These are phyloP conservation scores for Boletus bicolor DNA, from an alignment of 768 basidiomycete species.

Conservation along the genomic window DNA sequence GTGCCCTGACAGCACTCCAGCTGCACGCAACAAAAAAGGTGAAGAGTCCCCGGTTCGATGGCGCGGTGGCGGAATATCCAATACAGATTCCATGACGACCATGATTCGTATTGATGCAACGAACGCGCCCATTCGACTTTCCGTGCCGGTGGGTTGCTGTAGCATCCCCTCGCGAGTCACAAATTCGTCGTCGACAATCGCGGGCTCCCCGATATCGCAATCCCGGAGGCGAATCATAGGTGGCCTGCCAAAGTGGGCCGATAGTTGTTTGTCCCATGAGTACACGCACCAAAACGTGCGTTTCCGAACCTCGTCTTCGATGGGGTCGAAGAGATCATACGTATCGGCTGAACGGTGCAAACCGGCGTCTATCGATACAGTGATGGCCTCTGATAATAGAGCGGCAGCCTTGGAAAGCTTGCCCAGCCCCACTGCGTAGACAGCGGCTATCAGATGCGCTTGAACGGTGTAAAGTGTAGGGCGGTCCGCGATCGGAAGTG, in stretches of 20 bases:
- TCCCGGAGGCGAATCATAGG: conserved; percentile 83
- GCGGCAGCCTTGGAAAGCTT: conserved; percentile 85
- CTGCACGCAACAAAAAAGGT: conserved; percentile 75
- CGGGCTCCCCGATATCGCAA: conserved; percentile 87
- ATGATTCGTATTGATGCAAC: conserved; percentile 73
- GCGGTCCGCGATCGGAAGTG: conserved; percentile 82
- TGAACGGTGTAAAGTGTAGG: conserved; percentile 92
- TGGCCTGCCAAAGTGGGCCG: conserved; percentile 86
- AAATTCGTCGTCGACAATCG: conserved; percentile 84
- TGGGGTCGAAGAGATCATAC: conserved; percentile 83
- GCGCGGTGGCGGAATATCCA: conserved; percentile 71
- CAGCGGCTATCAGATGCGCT: conserved; percentile 86
- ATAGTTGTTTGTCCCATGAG: conserved; percentile 92
- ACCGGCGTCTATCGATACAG: conserved; percentile 85
- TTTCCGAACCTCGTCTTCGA: conserved; percentile 89
- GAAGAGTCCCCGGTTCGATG: conserved; percentile 60
- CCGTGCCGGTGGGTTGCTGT: conserved; percentile 64
- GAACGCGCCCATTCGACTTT: conserved; percentile 80
- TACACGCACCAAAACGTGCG: conserved; percentile 97
- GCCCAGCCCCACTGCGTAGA: conserved; percentile 88
- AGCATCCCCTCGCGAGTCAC: conserved; percentile 72
- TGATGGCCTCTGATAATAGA: conserved; percentile 81
- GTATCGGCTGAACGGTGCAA: conserved; percentile 84
- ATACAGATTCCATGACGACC: conserved; percentile 83
- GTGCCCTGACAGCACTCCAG: conserved; percentile 61